Conservation (phyloP, 305 asterid genomes). For the Solanum aculeatissimum region DNA sequence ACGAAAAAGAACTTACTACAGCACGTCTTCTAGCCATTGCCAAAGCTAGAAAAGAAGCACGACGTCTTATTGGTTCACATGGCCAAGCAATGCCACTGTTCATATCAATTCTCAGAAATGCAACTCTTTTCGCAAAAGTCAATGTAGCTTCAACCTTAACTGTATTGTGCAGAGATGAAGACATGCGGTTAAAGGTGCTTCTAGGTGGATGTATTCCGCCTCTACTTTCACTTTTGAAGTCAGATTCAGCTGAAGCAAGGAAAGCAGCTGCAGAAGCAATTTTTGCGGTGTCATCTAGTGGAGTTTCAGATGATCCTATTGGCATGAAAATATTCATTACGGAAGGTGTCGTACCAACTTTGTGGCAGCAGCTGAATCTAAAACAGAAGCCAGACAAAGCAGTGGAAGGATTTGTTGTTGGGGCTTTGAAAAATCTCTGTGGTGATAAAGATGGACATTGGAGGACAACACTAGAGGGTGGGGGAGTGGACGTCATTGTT, state of each 20-base stretch:
- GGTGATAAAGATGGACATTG: conserved; percentile 96
- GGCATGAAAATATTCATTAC: conserved; percentile 94
- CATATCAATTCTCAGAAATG: conserved; percentile 81
- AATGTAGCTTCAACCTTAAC: conserved; percentile 87
- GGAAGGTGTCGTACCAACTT: conserved; percentile 95
- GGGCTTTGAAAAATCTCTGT: conserved; percentile 81
- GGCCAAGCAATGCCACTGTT: conserved; percentile 99
- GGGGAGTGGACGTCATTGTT: conserved; percentile 85
- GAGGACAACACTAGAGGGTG: conserved; percentile 70
- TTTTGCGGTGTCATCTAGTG: conserved; percentile 92
- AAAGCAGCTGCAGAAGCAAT: conserved; percentile 92
- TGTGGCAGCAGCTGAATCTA: conserved; percentile 63
- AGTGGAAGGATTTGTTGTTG: conserved; percentile 78
- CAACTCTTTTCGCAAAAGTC: conserved; percentile 74
- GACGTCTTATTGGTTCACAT: conserved; percentile 93
- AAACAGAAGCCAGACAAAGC: conserved; percentile 68
- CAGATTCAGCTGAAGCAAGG: conserved; percentile 78
- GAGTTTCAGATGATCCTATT: conserved; percentile 86
- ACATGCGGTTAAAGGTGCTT: conserved; percentile 80
- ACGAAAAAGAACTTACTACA: conserved; percentile 76
- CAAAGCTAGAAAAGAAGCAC: conserved; percentile 76
- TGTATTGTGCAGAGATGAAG: conserved; percentile 91
- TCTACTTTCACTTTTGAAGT: conserved; percentile 91
- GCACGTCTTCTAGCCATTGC: conserved; percentile 75
- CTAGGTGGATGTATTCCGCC: conserved; percentile 99